Base-by-base conservation (phyloP, 208 protist genomes). In the Endotrypanum monterogeii region DNA sequence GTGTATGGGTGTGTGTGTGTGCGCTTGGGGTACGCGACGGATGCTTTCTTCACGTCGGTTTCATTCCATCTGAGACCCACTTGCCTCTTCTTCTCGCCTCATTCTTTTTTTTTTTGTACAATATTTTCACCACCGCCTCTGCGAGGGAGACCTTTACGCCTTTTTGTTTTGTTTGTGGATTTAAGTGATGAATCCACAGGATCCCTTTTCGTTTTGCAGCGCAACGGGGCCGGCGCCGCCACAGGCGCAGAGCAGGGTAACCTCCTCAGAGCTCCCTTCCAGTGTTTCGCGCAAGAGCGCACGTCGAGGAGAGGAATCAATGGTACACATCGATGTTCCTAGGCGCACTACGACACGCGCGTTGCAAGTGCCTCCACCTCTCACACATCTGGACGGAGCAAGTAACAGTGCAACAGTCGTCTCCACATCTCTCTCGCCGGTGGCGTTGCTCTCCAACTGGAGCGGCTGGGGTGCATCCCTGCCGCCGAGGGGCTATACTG, bases 401-500 rank as follows among this genome's bases (percentile, higher is more conserved):
- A 6, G 23, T 28, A 52, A 6, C 46, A 32, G 44, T 20, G 28
- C 66, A 30, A 58, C 25, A 28, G 30, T 9, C 8, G 5, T 23
- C 66, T 37, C 66, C 16, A 30, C 46, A 55, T 51, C 32, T 25
- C 66, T 44, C 48, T 14, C 48, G 50, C 30, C 48, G 66, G 48
- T 56, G 65, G 51, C 9, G n/a, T 0, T 37, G 44, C n/a, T 35
- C 25, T 16, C 35, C 30, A 37, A 54, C 63, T 54, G 63, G 44
- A 50, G 54, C 9, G n/a, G 44, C 56, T 80, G 69, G 69, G 75
- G 54, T 0, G 69, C 63, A 16, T 75, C 75, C 4, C 55, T 80
- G 20, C 39, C 75, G 20, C 75, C 75, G n/a, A 52, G 61, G 9
- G 69, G 52, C 52, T 74, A 75, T 69, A 67, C 69, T 11, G 50